Evolutionary conservation across 257 asterid genomes (phyloP).

Genomic region (Jasminum sambac): DNA sequence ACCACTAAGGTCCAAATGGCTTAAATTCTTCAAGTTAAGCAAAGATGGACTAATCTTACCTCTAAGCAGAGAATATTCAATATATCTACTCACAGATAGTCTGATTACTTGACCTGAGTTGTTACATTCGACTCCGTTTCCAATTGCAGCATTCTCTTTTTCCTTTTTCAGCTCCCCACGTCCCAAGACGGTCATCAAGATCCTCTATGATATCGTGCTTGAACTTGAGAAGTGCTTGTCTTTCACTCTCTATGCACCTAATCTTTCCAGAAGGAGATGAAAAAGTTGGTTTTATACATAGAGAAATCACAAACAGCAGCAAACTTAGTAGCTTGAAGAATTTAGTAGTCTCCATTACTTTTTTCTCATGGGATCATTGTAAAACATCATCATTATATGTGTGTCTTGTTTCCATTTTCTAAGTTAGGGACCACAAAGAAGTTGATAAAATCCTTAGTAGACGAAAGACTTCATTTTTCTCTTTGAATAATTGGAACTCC

Average conservation of each 20-base stretch:
- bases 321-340: too few species aligned
- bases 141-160: constrained; percentile 23
- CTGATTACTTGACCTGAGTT: constrained; percentile 4
- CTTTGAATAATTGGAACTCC: too few species aligned
- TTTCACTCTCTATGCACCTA: constrained; percentile 22
- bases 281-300: neutral
- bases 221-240: constrained; percentile 24
- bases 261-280: neutral
- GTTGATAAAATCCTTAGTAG: too few species aligned
- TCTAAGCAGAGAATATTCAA: neutral
- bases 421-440: too few species aligned
- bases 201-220: constrained; percentile 18
- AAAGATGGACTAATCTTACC: constrained; percentile 19
- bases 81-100: neutral
- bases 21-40: constrained; percentile 19
- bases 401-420: too few species aligned
- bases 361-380: neutral
- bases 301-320: neutral
- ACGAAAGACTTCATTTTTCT: too few species aligned
- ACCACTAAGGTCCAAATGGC: constrained; percentile 6
- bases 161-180: constrained; percentile 18
- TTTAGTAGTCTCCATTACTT: neutral
- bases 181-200: neutral
- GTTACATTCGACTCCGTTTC: constrained; percentile 16
- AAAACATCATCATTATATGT: too few species aligned